Evolutionary conservation across 2,329 filamentous ascomycete genomes (phyloP).

Genomic region (Pseudonectria foliicola): DNA sequence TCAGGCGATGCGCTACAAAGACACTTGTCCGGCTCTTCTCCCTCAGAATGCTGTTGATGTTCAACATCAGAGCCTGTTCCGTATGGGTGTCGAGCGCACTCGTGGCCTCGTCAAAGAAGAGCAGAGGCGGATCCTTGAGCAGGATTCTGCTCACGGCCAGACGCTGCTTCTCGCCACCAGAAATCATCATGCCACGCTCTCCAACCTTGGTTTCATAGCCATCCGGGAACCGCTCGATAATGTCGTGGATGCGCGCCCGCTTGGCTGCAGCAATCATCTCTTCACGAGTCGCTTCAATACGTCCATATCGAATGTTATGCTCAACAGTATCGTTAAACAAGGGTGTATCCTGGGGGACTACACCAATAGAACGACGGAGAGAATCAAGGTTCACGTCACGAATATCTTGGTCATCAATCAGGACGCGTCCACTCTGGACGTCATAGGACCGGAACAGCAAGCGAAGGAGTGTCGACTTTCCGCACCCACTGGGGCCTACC

Average conservation of each 20-base stretch:
- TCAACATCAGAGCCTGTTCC: constrained; percentile 80
- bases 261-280: constrained; percentile 71
- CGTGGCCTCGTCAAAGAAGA: constrained; percentile 95
- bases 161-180: constrained; percentile 87
- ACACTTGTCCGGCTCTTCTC: constrained; percentile 88
- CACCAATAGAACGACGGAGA: constrained; percentile 77
- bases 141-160: constrained; percentile 77
- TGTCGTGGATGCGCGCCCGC: constrained; percentile 78
- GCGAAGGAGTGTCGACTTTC: constrained; percentile 87
- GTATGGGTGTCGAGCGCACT: constrained; percentile 90
- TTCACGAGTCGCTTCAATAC: constrained; percentile 66
- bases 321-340: constrained; percentile 95
- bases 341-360: constrained; percentile 94
- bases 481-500: constrained; percentile 90
- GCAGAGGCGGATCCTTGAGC: constrained; percentile 78
- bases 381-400: constrained; percentile 76
- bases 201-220: constrained; percentile 88
- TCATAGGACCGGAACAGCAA: constrained; percentile 95
- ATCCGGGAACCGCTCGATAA: constrained; percentile 72
- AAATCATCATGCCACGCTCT: constrained; percentile 94
- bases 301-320: constrained; percentile 92
- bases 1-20: constrained; percentile 85
- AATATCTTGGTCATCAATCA: constrained; percentile 91
- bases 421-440: constrained; percentile 72
- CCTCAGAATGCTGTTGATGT: constrained; percentile 86